Evolutionary conservation across 2,329 filamentous ascomycete species (phyloP), one percentile per base, ranked within the genome.

Genomic region (Dendryphion nanum): DNA sequence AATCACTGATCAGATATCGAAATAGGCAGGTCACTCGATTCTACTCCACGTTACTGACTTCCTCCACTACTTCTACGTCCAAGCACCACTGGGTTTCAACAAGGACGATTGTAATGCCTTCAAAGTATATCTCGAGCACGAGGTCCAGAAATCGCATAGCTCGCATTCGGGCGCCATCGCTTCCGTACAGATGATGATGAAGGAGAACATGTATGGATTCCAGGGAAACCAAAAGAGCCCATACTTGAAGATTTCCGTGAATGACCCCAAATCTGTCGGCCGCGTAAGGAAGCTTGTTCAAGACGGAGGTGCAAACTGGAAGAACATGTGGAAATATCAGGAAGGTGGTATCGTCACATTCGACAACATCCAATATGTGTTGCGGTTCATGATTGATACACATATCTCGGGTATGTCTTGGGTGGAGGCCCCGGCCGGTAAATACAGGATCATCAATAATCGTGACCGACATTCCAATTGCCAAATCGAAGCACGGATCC

Each of bases 341-440:
- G 78, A 79, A 5, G 79, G 78, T 15, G 85, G 85, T 15, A 82
- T 97, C 48, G 78, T 90, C 64, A 97, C 93, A 0, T 98, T 91
- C 56, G 93, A 98, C 72, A 96, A 85, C 51, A 90, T 98, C 40
- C 88, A 95, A 73, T 98, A 96, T 60, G 81, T 97, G 18, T 69
- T 97, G 49, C 80, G 93, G 35, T 97, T 98, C 69, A 98, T 98
- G 93, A 91, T 98, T 34, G 93, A 98, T 66, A 94, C 86, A 51
- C 85, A 90, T 65, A 85, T 98, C 30, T 78, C 86, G 40, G 93
- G 93, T 47, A 98, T 98, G 93, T 91, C 89, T 1, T 98, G 93
- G 93, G 89, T 97, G 0, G 89, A 95, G 65, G 87, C 84, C 14
- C 84, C 87, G 16, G 77, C 84, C 3, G 76, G 75, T 19, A 82